Conservation (phyloP, 164 flowering plant genomes). For the Hamamelis virginiana region DNA sequence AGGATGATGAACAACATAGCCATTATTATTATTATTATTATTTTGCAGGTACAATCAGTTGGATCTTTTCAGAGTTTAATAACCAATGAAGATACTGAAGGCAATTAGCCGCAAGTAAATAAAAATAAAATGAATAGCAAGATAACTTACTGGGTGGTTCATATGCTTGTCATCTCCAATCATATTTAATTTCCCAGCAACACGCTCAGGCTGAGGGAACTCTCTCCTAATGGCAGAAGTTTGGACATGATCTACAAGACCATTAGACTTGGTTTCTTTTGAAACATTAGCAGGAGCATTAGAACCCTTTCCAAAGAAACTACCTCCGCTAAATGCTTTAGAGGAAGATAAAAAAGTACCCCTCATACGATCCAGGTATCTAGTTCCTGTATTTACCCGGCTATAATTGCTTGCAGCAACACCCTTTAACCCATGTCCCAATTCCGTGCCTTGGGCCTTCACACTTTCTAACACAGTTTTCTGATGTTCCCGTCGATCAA, state of each 20-base stretch:
- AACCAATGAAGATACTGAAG: constrained; percentile 1
- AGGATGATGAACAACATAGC: background rate
- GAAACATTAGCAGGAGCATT: constrained; percentile 35
- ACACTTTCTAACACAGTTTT: constrained; percentile 41
- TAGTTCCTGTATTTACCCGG: constrained; percentile 53
- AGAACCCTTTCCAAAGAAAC: constrained; percentile 64
- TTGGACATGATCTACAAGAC: constrained; percentile 48
- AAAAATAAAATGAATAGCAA: constrained; percentile 1
- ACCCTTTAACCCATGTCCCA: constrained; percentile 44
- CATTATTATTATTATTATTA: background rate
- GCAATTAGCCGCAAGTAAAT: background rate
- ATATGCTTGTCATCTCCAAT: constrained; percentile 56
- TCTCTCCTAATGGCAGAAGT: constrained; percentile 49
- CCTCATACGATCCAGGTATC: constrained; percentile 78
- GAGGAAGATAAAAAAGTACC: constrained; percentile 79
- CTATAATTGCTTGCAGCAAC: constrained; percentile 34
- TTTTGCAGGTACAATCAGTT: background rate
- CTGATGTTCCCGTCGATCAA: constrained; percentile 52
- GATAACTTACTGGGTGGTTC: constrained; percentile 58
- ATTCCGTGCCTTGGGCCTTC: constrained; percentile 41
- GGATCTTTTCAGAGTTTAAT: background rate
- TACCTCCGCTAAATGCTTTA: constrained; percentile 68
- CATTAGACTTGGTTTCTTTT: constrained; percentile 53
- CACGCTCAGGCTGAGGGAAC: constrained; percentile 37
- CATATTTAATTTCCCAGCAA: constrained; percentile 29